These are phyloP conservation scores for Talaromyces marneffei DNA, from an alignment of 2,329 filamentous ascomycete species.

Conservation along the genomic window DNA sequence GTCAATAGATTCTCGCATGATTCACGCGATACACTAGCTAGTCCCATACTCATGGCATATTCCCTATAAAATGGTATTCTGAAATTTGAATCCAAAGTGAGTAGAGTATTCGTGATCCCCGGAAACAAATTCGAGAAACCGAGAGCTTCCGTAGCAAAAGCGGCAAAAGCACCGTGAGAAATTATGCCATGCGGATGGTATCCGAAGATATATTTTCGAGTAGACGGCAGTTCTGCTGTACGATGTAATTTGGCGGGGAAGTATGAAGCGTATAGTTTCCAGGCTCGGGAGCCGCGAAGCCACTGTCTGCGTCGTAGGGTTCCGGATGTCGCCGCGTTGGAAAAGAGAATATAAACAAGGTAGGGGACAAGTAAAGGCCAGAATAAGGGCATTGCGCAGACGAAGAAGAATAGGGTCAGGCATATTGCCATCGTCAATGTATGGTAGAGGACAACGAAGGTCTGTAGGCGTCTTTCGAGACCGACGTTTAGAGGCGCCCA, in stretches of 20 bases:
- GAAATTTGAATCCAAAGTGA: constrained; percentile 96
- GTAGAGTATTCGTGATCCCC: constrained; percentile 85
- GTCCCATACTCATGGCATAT: constrained; percentile 82
- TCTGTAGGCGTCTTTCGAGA: constrained; percentile 65
- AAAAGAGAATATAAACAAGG: constrained; percentile 75
- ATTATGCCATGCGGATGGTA: constrained; percentile 98
- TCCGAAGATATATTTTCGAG: constrained; percentile 90
- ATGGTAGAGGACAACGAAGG: constrained; percentile 69
- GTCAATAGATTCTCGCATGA: constrained; percentile 84
- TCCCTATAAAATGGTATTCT: constrained; percentile 89
- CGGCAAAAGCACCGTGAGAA: constrained; percentile 87
- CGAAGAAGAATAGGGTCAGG: constrained; percentile 79
- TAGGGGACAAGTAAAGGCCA: constrained; percentile 80
- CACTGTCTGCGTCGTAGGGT: constrained; percentile 68
- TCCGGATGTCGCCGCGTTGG: constrained; percentile 70
- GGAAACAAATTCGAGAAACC: constrained; percentile 85
- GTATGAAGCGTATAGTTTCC: constrained; percentile 87
- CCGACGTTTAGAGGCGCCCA: constrained; percentile 78
- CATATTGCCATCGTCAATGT: constrained; percentile 64
- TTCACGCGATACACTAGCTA: constrained; percentile 83
- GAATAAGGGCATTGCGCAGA: constrained; percentile 82
- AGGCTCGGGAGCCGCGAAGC: constrained; percentile 66
- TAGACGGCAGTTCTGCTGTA: constrained; percentile 69
- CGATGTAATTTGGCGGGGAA: constrained; percentile 87
- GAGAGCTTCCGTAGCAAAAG: constrained; percentile 84